Evolutionary conservation across 2,329 filamentous ascomycete genomes (phyloP), one percentile per base, ranked within the genome.

Genomic region (Amylocarpus encephaloides): DNA sequence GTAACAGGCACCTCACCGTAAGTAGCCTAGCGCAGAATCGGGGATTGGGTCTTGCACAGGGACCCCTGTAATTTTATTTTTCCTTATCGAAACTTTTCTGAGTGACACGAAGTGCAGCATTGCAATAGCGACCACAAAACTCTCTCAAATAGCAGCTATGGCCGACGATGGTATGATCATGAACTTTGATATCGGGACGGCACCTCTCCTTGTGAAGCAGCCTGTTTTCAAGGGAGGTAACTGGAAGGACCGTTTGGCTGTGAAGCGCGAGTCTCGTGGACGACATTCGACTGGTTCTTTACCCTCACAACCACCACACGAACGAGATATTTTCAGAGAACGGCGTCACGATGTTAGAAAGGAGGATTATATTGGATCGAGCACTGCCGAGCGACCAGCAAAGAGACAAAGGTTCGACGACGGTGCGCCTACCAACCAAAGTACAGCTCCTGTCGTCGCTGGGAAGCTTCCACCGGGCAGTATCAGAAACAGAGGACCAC

Each of bases 141-240:
- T 10, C 45, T 34, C 19, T 19, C 34, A 39, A 43, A 35, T 36
- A 52, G 52, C 56, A 61, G 51, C 36, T 46, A 96, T 97, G 91
- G 88, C 88, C 46, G 91, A 97, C 73, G 88, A 95, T 82, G 90
- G 90, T 60, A 86, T 98, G 81, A 79, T 96, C 50, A 75, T 97
- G 66, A 97, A 97, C 63, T 96, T 97, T 67, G 83, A 89, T 61
- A 73, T 95, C 50, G 78, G 80, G 26, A 82, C 88, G 53, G 78
- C 73, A 15, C 78, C 85, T 11, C 67, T 88, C 48, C 77, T 83
- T 53, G 72, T 78, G 48, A 82, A 76, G 59, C 70, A 74, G 3
- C 77, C 73, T 48, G 88, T 94, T 68, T 93, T 26, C 22, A 26
- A 86, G 66, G 93, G 93, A 59, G 93, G 93, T n/a, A 80, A 82